phyloP scores from a whole-genome alignment of 73 alveolate genomes.

The Vitrella brassicaformis region DNA sequence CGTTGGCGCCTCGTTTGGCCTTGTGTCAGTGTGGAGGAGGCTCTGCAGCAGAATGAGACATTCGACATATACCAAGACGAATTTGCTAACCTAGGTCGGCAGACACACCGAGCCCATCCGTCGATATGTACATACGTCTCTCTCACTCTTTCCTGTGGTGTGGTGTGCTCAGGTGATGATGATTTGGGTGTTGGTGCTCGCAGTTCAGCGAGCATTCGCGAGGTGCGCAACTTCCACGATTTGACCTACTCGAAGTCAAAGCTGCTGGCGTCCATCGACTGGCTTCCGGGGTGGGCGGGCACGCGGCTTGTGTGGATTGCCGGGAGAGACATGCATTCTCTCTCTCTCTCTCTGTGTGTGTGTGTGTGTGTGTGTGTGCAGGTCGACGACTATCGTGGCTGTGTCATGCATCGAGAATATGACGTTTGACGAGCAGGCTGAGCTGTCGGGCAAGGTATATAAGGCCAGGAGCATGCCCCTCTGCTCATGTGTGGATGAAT shows the following conservation, averaged over 20 bases:
- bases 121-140: conserved; percentile 1
- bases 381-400: background rate
- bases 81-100: background rate
- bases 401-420: background rate
- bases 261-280: background rate
- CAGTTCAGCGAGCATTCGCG: background rate
- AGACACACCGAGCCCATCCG: background rate
- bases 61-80: conserved; percentile 32
- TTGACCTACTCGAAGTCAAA: conserved; percentile 23
- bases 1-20: too few species aligned
- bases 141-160: background rate
- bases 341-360: background rate
- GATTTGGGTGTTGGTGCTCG: background rate
- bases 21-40: conserved; percentile 37
- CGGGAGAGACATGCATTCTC: background rate
- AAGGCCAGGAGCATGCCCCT: too few species aligned
- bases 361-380: background rate
- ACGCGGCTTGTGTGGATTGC: background rate
- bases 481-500: too few species aligned
- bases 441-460: background rate
- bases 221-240: conserved; percentile 31
- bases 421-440: background rate
- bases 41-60: conserved; percentile 31
- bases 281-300: background rate
- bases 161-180: background rate